A percentile compares a stretch with the other conserved stretches of the same genome.
These are phyloP conservation scores for Schizochytrium sp. DNA, from an alignment of 108 stramenopile genomes.

Conservation along the genomic window DNA sequence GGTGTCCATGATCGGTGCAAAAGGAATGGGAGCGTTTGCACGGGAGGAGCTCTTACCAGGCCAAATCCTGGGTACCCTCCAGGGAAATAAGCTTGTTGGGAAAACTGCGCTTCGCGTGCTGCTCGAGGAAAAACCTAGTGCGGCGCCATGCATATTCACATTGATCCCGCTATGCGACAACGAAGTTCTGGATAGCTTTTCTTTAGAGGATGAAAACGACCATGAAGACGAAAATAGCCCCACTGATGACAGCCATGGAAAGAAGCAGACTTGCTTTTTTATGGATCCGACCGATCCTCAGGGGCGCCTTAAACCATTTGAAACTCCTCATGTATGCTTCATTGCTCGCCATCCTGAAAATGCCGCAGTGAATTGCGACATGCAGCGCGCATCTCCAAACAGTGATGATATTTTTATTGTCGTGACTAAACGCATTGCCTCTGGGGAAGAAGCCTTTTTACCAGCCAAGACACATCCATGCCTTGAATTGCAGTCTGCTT, in stretches of 20 bases:
- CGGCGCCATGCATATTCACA: neutral
- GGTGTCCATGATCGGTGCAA: neutral
- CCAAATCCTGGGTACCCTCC: constrained; percentile 18
- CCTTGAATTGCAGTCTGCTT: neutral
- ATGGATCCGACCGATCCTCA: constrained; percentile 17
- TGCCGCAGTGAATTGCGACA: constrained; percentile 43
- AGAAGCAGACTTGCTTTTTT: neutral
- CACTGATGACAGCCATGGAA: neutral
- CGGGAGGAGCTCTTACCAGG: neutral
- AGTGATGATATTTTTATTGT: neutral
- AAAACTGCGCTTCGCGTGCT: neutral
- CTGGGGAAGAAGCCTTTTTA: neutral
- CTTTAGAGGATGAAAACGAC: neutral
- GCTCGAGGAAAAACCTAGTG: neutral
- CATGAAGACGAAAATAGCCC: neutral
- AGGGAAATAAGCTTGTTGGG: neutral
- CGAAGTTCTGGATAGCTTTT: neutral
- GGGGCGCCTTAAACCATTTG: neutral
- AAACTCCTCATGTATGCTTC: constrained; percentile 6
- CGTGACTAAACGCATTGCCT: neutral
- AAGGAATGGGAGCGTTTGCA: constrained; percentile 49
- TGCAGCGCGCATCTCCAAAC: neutral
- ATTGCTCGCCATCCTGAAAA: neutral
- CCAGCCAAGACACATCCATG: neutral
- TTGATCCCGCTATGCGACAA: neutral